Percentiles rank a stretch among this genome's conserved stretches.
Evolutionary conservation across 1,284 basidiomycete genomes (phyloP).

Genomic region (Boletus holoroseus): DNA sequence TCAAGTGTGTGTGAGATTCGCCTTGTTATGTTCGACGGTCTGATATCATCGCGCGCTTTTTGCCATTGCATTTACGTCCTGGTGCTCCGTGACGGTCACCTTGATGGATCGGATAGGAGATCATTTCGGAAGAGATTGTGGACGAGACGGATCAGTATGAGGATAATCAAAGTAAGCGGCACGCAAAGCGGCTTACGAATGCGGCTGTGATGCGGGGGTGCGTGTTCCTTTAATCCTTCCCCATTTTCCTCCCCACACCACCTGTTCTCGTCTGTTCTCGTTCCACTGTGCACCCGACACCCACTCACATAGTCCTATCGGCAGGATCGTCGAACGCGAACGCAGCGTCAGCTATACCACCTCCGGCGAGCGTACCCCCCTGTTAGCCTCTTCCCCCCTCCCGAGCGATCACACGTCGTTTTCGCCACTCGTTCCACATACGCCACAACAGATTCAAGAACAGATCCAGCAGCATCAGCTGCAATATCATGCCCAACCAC

Average conservation of each 20-base stretch:
- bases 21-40: neutral
- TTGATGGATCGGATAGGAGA: slow-evolving; percentile 46
- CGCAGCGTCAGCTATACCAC: slow-evolving; percentile 20
- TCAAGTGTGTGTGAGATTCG: neutral
- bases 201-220: slow-evolving; percentile 79
- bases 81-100: no score
- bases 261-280: no score
- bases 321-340: slow-evolving; percentile 42
- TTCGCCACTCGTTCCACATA: slow-evolving; percentile 14
- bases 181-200: slow-evolving; percentile 57
- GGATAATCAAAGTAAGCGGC: slow-evolving; percentile 74
- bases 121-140: slow-evolving; percentile 83
- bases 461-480: slow-evolving; percentile 23
- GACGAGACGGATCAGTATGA: slow-evolving; percentile 88
- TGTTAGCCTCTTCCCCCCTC: slow-evolving; percentile 16
- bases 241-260: no score
- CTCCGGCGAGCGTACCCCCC: slow-evolving; percentile 20
- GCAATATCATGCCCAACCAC: slow-evolving; percentile 7
- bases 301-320: neutral
- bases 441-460: slow-evolving; percentile 22
- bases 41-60: slow-evolving; percentile 19
- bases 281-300: no score
- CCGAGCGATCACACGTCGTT: slow-evolving; percentile 9
- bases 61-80: neutral
- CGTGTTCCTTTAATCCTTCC: slow-evolving; percentile 14